These are phyloP conservation scores for Aspergillus quadricinctus DNA, from an alignment of 2,329 filamentous ascomycete species.

Conservation along the genomic window DNA sequence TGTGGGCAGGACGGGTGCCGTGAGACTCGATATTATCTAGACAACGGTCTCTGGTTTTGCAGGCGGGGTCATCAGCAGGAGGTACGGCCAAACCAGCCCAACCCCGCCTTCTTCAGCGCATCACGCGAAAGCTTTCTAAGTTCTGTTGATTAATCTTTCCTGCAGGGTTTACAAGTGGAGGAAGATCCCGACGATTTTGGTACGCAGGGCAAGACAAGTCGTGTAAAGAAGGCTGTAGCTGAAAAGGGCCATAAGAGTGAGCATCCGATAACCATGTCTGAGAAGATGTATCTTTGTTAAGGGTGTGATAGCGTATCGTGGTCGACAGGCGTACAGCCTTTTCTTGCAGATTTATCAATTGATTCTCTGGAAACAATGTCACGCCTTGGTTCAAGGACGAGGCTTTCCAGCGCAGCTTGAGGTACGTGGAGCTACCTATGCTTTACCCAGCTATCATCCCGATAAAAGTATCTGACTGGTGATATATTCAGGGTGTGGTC, in stretches of 20 bases:
- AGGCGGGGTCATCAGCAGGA: constrained; percentile 75
- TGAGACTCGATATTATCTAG: constrained; percentile 65
- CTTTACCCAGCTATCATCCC: background rate
- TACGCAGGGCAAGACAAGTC: constrained; percentile 54
- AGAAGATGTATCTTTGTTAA: constrained; percentile 42
- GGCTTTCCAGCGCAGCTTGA: constrained; percentile 70
- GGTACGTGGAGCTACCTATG: constrained; percentile 33
- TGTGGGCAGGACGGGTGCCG: constrained; percentile 64
- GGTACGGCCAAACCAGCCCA: constrained; percentile 41
- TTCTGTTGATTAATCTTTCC: background rate
- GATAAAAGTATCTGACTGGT: constrained; percentile 7
- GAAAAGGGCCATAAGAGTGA: constrained; percentile 50
- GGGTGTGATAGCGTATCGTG: constrained; percentile 47
- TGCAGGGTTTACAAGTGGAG: constrained; percentile 43
- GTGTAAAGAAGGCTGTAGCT: constrained; percentile 51
- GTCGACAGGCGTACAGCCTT: constrained; percentile 67
- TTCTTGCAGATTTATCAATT: constrained; percentile 83
- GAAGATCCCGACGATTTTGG: constrained; percentile 67
- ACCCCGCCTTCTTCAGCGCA: background rate
- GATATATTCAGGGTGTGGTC: constrained; percentile 51
- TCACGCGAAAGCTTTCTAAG: constrained; percentile 12
- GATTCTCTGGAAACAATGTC: constrained; percentile 74
- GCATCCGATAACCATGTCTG: constrained; percentile 6
- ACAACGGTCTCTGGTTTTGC: constrained; percentile 75
- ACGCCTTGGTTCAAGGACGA: constrained; percentile 65